A percentile compares a stretch with the other conserved stretches of the same genome.
phyloP scores from a whole-genome alignment of 163 green algal species.

The Prototheca cutis region DNA sequence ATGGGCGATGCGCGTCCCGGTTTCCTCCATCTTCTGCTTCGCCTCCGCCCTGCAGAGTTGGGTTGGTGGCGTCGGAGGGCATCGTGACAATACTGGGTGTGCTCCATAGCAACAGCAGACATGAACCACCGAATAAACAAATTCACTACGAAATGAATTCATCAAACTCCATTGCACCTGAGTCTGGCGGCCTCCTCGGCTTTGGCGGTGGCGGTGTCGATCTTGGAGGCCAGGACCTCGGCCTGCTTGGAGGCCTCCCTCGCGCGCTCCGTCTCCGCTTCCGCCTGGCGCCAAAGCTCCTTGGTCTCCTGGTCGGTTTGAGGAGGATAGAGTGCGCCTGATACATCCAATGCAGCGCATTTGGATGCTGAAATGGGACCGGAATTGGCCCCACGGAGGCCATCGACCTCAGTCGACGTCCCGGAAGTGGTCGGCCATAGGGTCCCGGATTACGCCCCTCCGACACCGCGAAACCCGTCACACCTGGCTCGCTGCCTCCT shows the following conservation, averaged over 20 bases:
- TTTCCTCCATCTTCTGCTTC: not conserved
- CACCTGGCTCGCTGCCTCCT: not conserved
- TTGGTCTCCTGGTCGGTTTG: conserved; percentile 12
- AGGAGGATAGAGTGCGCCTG: not conserved
- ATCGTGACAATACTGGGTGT: too few species aligned
- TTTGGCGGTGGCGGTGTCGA: conserved; percentile 5
- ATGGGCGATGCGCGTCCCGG: not conserved
- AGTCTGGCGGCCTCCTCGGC: conserved; percentile 3
- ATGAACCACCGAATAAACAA: too few species aligned
- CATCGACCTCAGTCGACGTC: too few species aligned
- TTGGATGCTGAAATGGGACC: too few species aligned
- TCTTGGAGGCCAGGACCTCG: conserved; percentile 16
- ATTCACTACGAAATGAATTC: too few species aligned
- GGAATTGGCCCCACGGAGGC: too few species aligned
- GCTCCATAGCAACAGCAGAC: too few species aligned
- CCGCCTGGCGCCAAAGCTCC: conserved; percentile 13
- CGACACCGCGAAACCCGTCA: not conserved
- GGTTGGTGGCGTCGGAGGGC: too few species aligned
- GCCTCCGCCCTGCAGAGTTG: not conserved
- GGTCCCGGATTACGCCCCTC: too few species aligned
- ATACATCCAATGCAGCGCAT: too few species aligned
- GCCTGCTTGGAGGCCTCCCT: conserved; percentile 10
- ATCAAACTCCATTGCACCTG: not conserved
- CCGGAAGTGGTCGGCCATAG: too few species aligned
- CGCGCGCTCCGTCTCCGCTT: conserved; percentile 25